phyloP scores from a whole-genome alignment of 306 rosid genomes.

The Malus orientalis region DNA sequence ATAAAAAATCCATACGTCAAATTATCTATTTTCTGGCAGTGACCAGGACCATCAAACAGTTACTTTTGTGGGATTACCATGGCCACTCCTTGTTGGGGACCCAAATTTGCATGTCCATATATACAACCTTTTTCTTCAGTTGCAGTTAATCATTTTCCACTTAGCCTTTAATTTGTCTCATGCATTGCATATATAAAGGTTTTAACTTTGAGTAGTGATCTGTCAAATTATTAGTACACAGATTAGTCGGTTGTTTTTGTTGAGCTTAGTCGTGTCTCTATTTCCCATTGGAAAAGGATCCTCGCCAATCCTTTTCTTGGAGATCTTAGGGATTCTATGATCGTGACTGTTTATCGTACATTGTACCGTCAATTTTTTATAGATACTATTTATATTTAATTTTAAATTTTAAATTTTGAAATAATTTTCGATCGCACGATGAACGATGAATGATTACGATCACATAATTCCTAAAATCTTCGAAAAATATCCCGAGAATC shows the following conservation, averaged over 20 bases:
- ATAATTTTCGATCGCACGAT: rapidly evolving
- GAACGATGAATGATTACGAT: too few relatives aligned
- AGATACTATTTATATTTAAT: too few relatives aligned
- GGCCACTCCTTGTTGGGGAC: slow-evolving; percentile 25
- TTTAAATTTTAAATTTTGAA: too few relatives aligned
- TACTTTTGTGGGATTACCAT: slow-evolving; percentile 1
- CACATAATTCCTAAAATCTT: rapidly evolving
- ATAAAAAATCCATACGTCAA: slow-evolving; percentile 8
- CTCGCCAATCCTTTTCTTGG: too few relatives aligned
- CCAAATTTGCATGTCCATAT: background rate
- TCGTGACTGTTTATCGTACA: too few relatives aligned
- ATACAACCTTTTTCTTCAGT: slow-evolving; percentile 14
- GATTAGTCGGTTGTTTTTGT: background rate
- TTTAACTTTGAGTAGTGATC: background rate
- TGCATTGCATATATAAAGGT: background rate
- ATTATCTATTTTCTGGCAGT: background rate
- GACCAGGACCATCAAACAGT: background rate
- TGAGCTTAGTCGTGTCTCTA: background rate
- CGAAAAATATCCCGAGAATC: too few relatives aligned
- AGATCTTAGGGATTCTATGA: rapidly evolving
- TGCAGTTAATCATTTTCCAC: background rate
- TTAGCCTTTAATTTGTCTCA: background rate
- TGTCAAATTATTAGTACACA: background rate
- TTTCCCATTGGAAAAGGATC: background rate
- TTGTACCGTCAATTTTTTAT: rapidly evolving